A percentile compares a stretch with the other conserved stretches of the same genome.
These are phyloP conservation scores for Aspergillus sp. DNA, from an alignment of 2,329 filamentous ascomycete species.

Conservation along the genomic window DNA sequence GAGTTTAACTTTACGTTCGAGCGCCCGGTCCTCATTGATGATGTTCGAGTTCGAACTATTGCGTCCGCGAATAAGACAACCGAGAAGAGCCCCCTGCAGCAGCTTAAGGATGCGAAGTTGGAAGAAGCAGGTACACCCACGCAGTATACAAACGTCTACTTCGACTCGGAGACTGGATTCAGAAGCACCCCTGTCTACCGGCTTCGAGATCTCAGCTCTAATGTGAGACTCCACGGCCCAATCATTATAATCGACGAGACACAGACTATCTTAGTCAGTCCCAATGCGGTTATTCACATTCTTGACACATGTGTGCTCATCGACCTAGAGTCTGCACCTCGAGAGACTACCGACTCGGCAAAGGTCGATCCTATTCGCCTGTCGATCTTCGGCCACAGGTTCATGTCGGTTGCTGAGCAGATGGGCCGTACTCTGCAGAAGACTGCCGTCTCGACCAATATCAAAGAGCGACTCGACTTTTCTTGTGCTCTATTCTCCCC, in stretches of 20 bases:
- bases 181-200: slow-evolving; percentile 30
- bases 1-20: slow-evolving; percentile 89
- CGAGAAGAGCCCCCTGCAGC: slow-evolving; percentile 63
- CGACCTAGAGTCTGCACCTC: slow-evolving; percentile 54
- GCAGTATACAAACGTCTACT: slow-evolving; percentile 33
- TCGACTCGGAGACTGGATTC: slow-evolving; percentile 25
- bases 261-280: slow-evolving; percentile 87
- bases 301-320: slow-evolving; percentile 89
- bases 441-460: slow-evolving; percentile 66
- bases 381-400: slow-evolving; percentile 70
- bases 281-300: slow-evolving; percentile 66
- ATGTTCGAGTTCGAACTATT: slow-evolving; percentile 80
- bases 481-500: slow-evolving; percentile 72
- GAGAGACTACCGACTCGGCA: slow-evolving; percentile 10
- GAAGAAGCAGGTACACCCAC: slow-evolving; percentile 56
- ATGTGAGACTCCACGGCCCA: slow-evolving; percentile 50
- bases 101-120: slow-evolving; percentile 42
- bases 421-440: slow-evolving; percentile 77
- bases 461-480: slow-evolving; percentile 77
- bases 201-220: slow-evolving; percentile 27
- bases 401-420: slow-evolving; percentile 78
- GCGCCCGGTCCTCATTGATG: slow-evolving; percentile 79
- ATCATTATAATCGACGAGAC: slow-evolving; percentile 67
- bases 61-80: slow-evolving; percentile 57
- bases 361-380: slow-evolving; percentile 61